Evolutionary conservation across 495 filamentous ascomycete species (phyloP).

Genomic region (Tuber borchii): DNA sequence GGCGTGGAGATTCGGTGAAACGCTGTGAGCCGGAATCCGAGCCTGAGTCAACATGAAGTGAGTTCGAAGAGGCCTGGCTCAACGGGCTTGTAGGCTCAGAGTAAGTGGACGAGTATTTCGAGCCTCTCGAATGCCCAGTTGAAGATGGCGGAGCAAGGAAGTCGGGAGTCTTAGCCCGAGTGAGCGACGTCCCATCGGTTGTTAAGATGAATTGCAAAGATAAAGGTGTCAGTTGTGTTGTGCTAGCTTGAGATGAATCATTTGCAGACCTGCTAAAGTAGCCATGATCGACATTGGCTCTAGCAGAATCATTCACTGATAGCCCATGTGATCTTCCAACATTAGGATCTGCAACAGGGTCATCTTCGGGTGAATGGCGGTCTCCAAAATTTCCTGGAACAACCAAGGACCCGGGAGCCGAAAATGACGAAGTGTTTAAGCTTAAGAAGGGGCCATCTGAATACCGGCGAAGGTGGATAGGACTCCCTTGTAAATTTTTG

Average conservation of each 20-base stretch:
- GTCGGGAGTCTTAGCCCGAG: conserved; percentile 10
- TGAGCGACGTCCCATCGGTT: not conserved
- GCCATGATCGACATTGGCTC: conserved; percentile 5
- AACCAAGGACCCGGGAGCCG: conserved; percentile 34
- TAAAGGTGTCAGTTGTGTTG: conserved; percentile 10
- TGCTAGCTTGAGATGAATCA: conserved; percentile 6
- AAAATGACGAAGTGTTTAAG: conserved; percentile 10
- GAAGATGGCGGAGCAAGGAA: conserved; percentile 29
- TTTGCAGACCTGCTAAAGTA: not conserved
- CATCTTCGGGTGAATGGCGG: not conserved
- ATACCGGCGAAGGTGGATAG: conserved; percentile 63
- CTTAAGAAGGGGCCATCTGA: conserved; percentile 55
- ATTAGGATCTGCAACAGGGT: conserved; percentile 7
- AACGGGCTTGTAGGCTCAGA: conserved; percentile 34
- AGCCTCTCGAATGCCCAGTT: conserved; percentile 12
- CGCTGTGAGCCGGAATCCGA: conserved; percentile 39
- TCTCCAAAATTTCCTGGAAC: conserved; percentile 12
- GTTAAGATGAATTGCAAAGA: conserved; percentile 7
- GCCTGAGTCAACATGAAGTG: not conserved
- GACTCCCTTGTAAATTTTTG: conserved; percentile 61
- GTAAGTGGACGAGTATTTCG: conserved; percentile 21
- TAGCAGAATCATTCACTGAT: conserved; percentile 57
- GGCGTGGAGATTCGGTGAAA: conserved; percentile 52
- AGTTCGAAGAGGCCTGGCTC: conserved; percentile 39
- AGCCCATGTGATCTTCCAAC: conserved; percentile 51